These are phyloP conservation scores for Aechmea fasciata DNA, from an alignment of 176 grass and related monocot genomes.

Conservation along the genomic window DNA sequence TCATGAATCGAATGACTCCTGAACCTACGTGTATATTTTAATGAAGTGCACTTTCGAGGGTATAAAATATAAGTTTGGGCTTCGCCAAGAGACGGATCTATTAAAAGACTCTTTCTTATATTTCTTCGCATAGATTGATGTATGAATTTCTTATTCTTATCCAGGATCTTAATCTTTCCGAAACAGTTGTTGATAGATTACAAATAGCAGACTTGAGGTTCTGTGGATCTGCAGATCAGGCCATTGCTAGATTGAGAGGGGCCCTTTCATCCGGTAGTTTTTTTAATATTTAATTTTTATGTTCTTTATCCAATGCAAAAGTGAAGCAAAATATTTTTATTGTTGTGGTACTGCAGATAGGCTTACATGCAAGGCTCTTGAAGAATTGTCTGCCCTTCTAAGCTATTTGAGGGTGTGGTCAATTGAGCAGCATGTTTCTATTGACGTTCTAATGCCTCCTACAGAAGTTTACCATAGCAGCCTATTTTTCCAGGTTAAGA, in stretches of 20 bases:
- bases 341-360: conserved; percentile 43
- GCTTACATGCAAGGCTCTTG: conserved; percentile 75
- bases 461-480: conserved; percentile 69
- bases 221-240: conserved; percentile 74
- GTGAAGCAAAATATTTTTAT: not conserved
- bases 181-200: conserved; percentile 84
- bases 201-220: conserved; percentile 86
- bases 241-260: conserved; percentile 93
- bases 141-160: conserved; percentile 21
- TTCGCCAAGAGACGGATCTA: too few species aligned
- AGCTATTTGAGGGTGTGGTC: conserved; percentile 74
- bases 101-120: not conserved
- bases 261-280: conserved; percentile 60
- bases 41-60: too few species aligned
- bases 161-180: conserved; percentile 80
- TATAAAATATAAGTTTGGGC: too few species aligned
- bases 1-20: too few species aligned
- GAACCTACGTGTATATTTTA: too few species aligned
- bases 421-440: conserved; percentile 51
- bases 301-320: not conserved
- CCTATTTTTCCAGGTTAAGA: conserved; percentile 86
- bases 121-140: conserved; percentile 8
- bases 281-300: not conserved
- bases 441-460: conserved; percentile 96
- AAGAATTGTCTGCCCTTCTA: conserved; percentile 69